Base-by-base conservation (phyloP, 129 eudicot genomes). In the Flaveria brownii region DNA sequence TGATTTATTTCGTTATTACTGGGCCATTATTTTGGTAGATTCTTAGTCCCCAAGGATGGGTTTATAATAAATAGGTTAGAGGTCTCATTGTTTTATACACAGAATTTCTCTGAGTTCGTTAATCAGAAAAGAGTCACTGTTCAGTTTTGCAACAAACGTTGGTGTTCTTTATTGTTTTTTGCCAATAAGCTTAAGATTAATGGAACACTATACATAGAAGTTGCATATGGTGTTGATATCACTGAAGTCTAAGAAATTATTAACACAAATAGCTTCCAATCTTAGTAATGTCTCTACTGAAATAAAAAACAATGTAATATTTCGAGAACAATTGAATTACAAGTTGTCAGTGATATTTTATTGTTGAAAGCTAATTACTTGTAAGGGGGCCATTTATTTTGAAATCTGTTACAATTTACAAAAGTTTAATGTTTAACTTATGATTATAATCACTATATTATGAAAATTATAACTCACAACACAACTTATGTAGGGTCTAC, bases 401-500 rank as follows among this genome's bases (percentile, higher is more conserved):
- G 2, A 60, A 60, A 60, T 23, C n/a, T 60, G 2, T 60, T 60
- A 61, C 18, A 61, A 26, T 25, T 60, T 61, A 4, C 41, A 61
- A 12, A 1, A 11, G 0, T 0, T 2, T 26, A 13, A 12, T 12
- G 42, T 61, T 13, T 26, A 61, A 13, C 5, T 12, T 5, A 20
- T 25, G 67, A 61, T 26, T 61, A 26, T 14, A 25, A 25, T 26
- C 41, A 57, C 30, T 22, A 22, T 57, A 22, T 57, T 18, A 22
- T 57, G 64, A 57, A 56, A 57, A 57, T 57, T 22, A 9, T 57
- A 57, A 26, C 22, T 20, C 22, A 20, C 42, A 26, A 0, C 42
- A 61, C 6, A 13, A 61, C 78, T 73, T 47, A 65, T 72, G 63
- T 90, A 94, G 98, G 98, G 86, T 36, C 81, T 94, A 65, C 89